A percentile compares a stretch with the other conserved stretches of the same genome.
These are phyloP conservation scores for Penicillium mononematosum DNA, from an alignment of 495 filamentous ascomycete species.

Conservation along the genomic window DNA sequence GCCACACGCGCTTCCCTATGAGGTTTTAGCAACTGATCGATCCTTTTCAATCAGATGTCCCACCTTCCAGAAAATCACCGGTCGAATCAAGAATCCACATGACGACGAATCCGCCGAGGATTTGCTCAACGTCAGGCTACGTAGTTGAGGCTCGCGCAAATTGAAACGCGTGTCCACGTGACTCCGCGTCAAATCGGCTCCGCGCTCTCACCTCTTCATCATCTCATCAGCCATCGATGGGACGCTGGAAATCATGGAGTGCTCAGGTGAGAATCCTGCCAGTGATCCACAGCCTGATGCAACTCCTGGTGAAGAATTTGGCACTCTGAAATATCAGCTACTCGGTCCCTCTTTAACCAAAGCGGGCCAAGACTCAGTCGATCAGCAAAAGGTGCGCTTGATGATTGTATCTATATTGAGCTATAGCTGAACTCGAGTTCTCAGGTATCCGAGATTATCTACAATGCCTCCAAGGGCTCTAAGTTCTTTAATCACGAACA, in stretches of 20 bases:
- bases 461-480: conserved; percentile 92
- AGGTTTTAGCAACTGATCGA: conserved; percentile 19
- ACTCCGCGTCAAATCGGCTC: conserved; percentile 23
- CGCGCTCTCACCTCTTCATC: conserved; percentile 9
- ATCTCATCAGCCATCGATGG: conserved; percentile 19
- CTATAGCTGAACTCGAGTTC: conserved; percentile 1
- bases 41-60: not conserved
- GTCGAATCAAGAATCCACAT: conserved; percentile 52
- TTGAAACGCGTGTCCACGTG: conserved; percentile 44
- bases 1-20: conserved; percentile 72
- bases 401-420: not conserved
- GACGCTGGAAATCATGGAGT: conserved; percentile 26
- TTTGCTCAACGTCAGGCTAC: conserved; percentile 1
- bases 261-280: conserved; percentile 22
- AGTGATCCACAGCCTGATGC: conserved; percentile 13
- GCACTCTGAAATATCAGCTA: conserved; percentile 65
- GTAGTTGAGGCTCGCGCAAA: conserved; percentile 23
- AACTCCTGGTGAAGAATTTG: conserved; percentile 33
- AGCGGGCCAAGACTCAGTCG: conserved; percentile 89
- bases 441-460: conserved; percentile 93
- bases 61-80: conserved; percentile 46
- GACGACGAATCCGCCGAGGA: conserved; percentile 11
- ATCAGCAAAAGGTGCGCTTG: conserved; percentile 72
- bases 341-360: conserved; percentile 95
- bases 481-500: conserved; percentile 97